phyloP scores from a whole-genome alignment of 345 rosid genomes.

The Isatis tinctoria region DNA sequence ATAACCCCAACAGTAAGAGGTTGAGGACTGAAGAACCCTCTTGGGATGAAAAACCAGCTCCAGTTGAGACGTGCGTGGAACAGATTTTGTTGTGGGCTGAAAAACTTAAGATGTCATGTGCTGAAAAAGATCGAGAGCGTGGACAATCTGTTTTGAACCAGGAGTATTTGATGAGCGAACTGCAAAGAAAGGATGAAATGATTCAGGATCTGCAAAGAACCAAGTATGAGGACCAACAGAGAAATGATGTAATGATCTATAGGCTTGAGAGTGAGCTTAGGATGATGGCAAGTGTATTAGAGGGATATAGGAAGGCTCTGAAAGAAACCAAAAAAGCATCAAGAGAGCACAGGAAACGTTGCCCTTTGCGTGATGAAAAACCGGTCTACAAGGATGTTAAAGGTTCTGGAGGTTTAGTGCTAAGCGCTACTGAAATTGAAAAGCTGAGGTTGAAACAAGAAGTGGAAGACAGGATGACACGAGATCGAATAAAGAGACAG shows the following conservation, averaged over 20 bases:
- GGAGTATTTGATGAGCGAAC: constrained; percentile 46
- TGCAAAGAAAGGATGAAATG: constrained; percentile 42
- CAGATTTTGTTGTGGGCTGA: constrained; percentile 42
- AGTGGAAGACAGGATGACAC: constrained; percentile 57
- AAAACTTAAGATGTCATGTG: constrained; percentile 48
- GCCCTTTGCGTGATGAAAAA: constrained; percentile 43
- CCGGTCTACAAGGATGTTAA: constrained; percentile 71
- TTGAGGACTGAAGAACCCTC: constrained; percentile 51
- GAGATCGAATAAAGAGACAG: constrained; percentile 35
- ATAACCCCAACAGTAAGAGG: constrained; percentile 57
- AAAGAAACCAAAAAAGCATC: constrained; percentile 59
- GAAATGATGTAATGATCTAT: constrained; percentile 44
- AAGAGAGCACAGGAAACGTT: constrained; percentile 57
- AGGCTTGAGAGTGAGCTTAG: constrained; percentile 70
- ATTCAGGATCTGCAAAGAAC: constrained; percentile 60
- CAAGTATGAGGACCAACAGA: constrained; percentile 56
- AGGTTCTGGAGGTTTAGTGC: constrained; percentile 77
- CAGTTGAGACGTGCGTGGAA: constrained; percentile 46
- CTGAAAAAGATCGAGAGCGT: constrained; percentile 42
- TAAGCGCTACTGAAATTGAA: constrained; percentile 63
- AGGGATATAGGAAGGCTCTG: constrained; percentile 76
- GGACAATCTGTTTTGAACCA: constrained; percentile 45
- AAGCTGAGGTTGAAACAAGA: constrained; percentile 59
- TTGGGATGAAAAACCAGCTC: constrained; percentile 48
- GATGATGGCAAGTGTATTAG: constrained; percentile 61